phyloP scores from a whole-genome alignment of 495 filamentous ascomycete genomes.

The Parathielavia hyrcaniae region DNA sequence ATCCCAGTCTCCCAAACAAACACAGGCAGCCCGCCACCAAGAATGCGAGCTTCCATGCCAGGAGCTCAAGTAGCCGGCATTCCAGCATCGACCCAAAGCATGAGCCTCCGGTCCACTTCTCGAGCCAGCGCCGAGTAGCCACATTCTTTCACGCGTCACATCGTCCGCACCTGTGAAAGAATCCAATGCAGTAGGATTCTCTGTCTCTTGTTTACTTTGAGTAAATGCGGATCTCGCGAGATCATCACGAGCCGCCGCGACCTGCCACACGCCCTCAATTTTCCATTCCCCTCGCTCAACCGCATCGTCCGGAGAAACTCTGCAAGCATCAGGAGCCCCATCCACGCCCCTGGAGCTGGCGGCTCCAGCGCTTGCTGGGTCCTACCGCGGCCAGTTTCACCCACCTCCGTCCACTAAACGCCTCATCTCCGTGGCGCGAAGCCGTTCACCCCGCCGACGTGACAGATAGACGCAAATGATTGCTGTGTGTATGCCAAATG shows the following conservation, averaged over 20 bases:
- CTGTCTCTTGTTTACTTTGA: constrained; percentile 1
- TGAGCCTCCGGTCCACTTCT: neutral
- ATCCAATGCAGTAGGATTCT: neutral
- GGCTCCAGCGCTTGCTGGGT: neutral
- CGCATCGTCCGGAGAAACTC: neutral
- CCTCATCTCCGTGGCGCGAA: neutral
- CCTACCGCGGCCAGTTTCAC: neutral
- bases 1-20: neutral
- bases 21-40: neutral
- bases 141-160: constrained; percentile 2
- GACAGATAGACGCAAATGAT: neutral
- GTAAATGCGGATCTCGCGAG: neutral
- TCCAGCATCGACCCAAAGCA: neutral
- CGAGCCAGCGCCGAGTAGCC: constrained; percentile 4
- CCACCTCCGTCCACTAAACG: neutral
- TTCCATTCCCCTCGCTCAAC: neutral
- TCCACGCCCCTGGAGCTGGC: neutral
- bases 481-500: constrained; percentile 21
- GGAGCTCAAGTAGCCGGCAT: neutral
- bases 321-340: constrained; percentile 4
- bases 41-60: neutral
- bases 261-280: constrained; percentile 1
- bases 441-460: neutral
- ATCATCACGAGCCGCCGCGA: constrained; percentile 7
- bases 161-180: neutral